Evolutionary conservation across 2,329 filamentous ascomycete genomes (phyloP).

Genomic region (Fusarium paranaense): DNA sequence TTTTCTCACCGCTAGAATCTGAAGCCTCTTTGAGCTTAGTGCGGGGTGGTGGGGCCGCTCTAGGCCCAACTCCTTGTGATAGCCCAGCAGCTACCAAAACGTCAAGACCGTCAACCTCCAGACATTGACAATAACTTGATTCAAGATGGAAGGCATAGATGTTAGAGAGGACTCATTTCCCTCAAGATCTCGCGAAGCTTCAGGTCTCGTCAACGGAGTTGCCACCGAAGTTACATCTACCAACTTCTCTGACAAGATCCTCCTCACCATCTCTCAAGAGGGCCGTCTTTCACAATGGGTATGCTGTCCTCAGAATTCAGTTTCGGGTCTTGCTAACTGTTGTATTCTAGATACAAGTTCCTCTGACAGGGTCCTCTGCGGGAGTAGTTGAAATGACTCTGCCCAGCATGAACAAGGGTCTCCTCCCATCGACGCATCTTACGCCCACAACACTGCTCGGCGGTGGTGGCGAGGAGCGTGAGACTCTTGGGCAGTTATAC

Average conservation of each 20-base stretch:
- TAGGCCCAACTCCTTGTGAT: slow-evolving; percentile 22
- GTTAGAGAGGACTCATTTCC: slow-evolving; percentile 73
- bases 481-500: slow-evolving; percentile 87
- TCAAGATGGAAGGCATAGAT: slow-evolving; percentile 54
- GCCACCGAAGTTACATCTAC: slow-evolving; percentile 79
- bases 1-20: slow-evolving; percentile 49
- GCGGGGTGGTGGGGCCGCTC: slow-evolving; percentile 45
- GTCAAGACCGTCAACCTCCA: slow-evolving; percentile 21
- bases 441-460: slow-evolving; percentile 90
- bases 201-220: slow-evolving; percentile 73
- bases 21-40: slow-evolving; percentile 48
- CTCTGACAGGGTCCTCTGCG: slow-evolving; percentile 76
- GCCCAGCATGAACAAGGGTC: slow-evolving; percentile 56
- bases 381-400: slow-evolving; percentile 71
- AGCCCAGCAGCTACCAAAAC: slow-evolving; percentile 2
- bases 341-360: slow-evolving; percentile 76
- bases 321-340: background rate
- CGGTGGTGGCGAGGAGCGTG: slow-evolving; percentile 80
- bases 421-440: slow-evolving; percentile 82
- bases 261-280: slow-evolving; percentile 88
- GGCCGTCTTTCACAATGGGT: slow-evolving; percentile 95
- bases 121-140: slow-evolving; percentile 3
- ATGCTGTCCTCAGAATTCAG: background rate
- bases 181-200: slow-evolving; percentile 68
- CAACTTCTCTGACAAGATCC: slow-evolving; percentile 88